Conservation (phyloP, 805 yeast species). For the Nakazawaea holstii region DNA sequence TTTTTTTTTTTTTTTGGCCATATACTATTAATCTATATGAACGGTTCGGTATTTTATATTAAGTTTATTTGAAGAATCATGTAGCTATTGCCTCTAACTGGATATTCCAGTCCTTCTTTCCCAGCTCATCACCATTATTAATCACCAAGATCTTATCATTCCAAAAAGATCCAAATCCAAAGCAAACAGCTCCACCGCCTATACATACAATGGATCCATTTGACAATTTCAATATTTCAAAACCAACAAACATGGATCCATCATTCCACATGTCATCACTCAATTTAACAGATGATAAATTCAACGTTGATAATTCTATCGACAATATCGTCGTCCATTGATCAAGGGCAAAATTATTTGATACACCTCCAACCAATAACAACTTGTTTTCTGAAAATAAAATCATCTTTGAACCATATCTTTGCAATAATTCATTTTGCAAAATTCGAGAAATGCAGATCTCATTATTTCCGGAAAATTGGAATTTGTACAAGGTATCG, state of each 20-base stretch:
- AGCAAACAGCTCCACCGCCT: constrained; percentile 81
- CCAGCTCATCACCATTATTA: neutral
- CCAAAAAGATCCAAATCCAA: constrained; percentile 67
- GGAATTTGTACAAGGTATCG: constrained; percentile 30
- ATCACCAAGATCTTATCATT: constrained; percentile 21
- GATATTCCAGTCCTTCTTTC: neutral
- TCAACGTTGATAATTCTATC: constrained; percentile 19
- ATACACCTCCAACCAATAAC: constrained; percentile 55
- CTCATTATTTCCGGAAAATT: constrained; percentile 12
- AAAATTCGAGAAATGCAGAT: constrained; percentile 18
- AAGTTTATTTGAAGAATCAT: too few species aligned
- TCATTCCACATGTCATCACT: constrained; percentile 32
- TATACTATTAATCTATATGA: constrained; percentile 11
- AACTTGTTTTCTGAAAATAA: constrained; percentile 28
- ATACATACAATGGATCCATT: constrained; percentile 21
- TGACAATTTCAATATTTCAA: constrained; percentile 29
- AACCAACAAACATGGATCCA: constrained; percentile 50
- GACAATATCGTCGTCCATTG: constrained; percentile 31
- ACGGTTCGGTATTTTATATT: constrained; percentile 6
- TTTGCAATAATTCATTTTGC: constrained; percentile 23
- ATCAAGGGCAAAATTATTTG: constrained; percentile 29
- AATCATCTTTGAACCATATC: constrained; percentile 44
- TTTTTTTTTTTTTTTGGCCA: neutral
- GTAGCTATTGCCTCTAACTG: too few species aligned
- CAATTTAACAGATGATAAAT: constrained; percentile 23